phyloP scores from a whole-genome alignment of 2,329 filamentous ascomycete genomes.

The Fusarium fujikuroi region DNA sequence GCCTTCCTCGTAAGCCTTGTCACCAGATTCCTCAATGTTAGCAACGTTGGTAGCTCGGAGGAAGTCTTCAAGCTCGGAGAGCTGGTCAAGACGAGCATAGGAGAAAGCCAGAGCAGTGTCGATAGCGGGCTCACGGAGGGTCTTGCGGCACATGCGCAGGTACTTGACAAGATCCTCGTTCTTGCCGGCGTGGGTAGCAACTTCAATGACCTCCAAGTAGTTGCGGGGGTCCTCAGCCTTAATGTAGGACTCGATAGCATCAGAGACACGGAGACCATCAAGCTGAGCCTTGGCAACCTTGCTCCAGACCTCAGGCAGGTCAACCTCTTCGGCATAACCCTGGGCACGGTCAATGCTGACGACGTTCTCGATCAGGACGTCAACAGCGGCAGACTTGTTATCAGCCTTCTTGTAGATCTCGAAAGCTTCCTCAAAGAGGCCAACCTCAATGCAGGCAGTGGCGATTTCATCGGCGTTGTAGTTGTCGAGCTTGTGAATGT shows the following conservation, averaged over 20 bases:
- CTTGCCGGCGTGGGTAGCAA: slow-evolving; percentile 93
- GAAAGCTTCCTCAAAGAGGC: slow-evolving; percentile 95
- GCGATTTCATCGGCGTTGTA: slow-evolving; percentile 96
- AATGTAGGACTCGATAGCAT: slow-evolving; percentile 97
- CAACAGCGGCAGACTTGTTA: slow-evolving; percentile 86
- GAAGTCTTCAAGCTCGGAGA: slow-evolving; percentile 96
- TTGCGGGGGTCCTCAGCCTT: slow-evolving; percentile 93
- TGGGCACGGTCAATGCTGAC: slow-evolving; percentile 98
- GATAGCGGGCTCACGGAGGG: slow-evolving; percentile 89
- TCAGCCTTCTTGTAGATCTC: slow-evolving; percentile 98
- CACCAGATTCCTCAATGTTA: slow-evolving; percentile 94
- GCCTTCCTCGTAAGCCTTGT: slow-evolving; percentile 96
- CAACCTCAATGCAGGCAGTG: slow-evolving; percentile 91
- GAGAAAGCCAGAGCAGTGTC: slow-evolving; percentile 95
- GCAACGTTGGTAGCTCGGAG: slow-evolving; percentile 92
- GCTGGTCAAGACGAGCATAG: slow-evolving; percentile 90
- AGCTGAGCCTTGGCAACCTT: slow-evolving; percentile 98
- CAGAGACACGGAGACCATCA: slow-evolving; percentile 90
- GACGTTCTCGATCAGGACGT: slow-evolving; percentile 94
- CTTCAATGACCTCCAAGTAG: slow-evolving; percentile 95
- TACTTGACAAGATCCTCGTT: slow-evolving; percentile 98
- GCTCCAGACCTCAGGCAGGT: slow-evolving; percentile 96
- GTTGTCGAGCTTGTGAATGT: slow-evolving; percentile 89
- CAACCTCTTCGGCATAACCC: slow-evolving; percentile 93
- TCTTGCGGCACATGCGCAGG: slow-evolving; percentile 97